Percentiles rank a stretch among this genome's conserved stretches.
Conservation (phyloP, 2,329 filamentous ascomycete genomes). For the Ophiocordyceps sinensis region DNA sequence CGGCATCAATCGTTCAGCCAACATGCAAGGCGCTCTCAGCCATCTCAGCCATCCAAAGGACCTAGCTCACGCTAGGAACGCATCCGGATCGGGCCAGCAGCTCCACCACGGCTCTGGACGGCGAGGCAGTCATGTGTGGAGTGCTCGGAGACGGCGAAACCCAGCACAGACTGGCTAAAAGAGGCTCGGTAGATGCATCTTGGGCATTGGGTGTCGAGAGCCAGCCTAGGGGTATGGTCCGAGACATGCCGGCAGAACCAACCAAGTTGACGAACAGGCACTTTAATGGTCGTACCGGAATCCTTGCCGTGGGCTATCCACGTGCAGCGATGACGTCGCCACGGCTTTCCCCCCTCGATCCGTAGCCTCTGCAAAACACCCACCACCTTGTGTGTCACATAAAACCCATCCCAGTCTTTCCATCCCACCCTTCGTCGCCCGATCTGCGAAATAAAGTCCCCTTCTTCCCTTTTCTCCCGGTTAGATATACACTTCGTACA, state of each 20-base stretch:
- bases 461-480: neutral
- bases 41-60: no score
- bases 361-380: slow-evolving; percentile 2
- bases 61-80: no score
- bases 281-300: neutral
- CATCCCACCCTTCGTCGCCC: neutral
- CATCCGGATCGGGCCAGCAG: no score
- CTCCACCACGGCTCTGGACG: no score
- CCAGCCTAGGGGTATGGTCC: neutral
- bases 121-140: no score
- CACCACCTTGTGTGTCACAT: slow-evolving; percentile 1
- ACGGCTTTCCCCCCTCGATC: slow-evolving; percentile 1
- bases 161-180: no score
- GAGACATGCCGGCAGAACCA: neutral
- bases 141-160: no score
- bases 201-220: neutral
- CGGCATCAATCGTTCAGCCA: no score
- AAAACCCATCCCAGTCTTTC: slow-evolving; percentile 5
- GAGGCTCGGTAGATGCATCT: no score
- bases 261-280: no score
- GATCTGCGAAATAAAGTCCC: neutral
- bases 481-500: no score
- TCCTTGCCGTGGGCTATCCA: neutral
- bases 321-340: slow-evolving; percentile 8
- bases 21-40: no score